phyloP scores from a whole-genome alignment of 164 flowering plant species.

The Berberis thunbergii region DNA sequence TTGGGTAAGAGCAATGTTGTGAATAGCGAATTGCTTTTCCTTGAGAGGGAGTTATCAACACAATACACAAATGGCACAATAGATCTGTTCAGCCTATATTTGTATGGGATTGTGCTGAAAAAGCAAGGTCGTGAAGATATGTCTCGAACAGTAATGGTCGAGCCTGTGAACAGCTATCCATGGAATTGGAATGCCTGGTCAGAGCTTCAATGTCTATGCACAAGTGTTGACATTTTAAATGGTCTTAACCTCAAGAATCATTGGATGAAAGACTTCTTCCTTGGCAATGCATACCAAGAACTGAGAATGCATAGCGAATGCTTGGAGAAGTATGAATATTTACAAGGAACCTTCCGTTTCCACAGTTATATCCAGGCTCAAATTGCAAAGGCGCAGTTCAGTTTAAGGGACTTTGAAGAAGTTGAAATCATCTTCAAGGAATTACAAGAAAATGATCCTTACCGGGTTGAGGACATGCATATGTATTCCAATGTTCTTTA shows the following conservation, averaged over 20 bases:
- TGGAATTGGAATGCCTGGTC: slow-evolving; percentile 99
- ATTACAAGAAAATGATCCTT: slow-evolving; percentile 73
- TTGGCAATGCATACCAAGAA: slow-evolving; percentile 79
- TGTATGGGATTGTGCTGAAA: slow-evolving; percentile 82
- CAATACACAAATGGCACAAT: slow-evolving; percentile 63
- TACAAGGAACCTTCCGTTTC: slow-evolving; percentile 62
- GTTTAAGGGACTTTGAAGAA: slow-evolving; percentile 82
- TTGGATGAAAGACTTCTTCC: slow-evolving; percentile 98
- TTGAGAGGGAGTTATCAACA: slow-evolving; percentile 69
- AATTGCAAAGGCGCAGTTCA: slow-evolving; percentile 79
- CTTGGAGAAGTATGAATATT: slow-evolving; percentile 57
- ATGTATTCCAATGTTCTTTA: slow-evolving; percentile 97
- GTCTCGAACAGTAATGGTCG: slow-evolving; percentile 73
- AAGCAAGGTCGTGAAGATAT: slow-evolving; percentile 77
- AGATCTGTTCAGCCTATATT: slow-evolving; percentile 76
- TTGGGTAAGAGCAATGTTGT: slow-evolving; percentile 70
- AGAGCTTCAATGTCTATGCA: slow-evolving; percentile 81
- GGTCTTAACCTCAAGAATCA: slow-evolving; percentile 72
- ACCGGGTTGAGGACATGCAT: slow-evolving; percentile 91
- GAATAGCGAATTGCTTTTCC: slow-evolving; percentile 61
- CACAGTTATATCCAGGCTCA: slow-evolving; percentile 88
- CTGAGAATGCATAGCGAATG: slow-evolving; percentile 82
- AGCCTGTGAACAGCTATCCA: slow-evolving; percentile 89
- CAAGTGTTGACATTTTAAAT: slow-evolving; percentile 53
- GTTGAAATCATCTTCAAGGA: slow-evolving; percentile 93